A percentile compares a stretch with the other conserved stretches of the same genome.
Evolutionary conservation across 1,139 yeast genomes (phyloP).

Genomic region (Saccharomyces hybrid): DNA sequence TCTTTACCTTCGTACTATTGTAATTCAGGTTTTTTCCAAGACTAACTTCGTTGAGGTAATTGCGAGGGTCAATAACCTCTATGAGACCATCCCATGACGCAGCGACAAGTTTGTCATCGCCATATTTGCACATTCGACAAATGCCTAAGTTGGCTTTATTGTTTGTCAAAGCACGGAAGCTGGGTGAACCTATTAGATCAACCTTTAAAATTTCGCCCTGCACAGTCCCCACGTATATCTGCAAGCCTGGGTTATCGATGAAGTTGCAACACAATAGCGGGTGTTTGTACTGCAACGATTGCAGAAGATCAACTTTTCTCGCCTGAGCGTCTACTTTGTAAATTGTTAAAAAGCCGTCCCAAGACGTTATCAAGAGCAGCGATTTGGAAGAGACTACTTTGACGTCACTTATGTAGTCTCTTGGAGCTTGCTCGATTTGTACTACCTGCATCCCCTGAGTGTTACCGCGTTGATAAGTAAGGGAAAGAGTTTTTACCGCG

Average conservation of each 20-base stretch:
- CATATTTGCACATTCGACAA: constrained; percentile 12
- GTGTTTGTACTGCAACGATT: constrained; percentile 11
- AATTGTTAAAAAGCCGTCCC: constrained; percentile 28
- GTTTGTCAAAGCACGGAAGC: constrained; percentile 2
- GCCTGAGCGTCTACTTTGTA: constrained; percentile 12
- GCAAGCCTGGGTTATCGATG: not conserved
- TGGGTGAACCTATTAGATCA: constrained; percentile 8
- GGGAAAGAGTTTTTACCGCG: not conserved
- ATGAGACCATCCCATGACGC: constrained; percentile 31
- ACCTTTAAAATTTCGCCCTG: constrained; percentile 26
- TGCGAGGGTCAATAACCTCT: constrained; percentile 17
- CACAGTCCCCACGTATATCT: constrained; percentile 24
- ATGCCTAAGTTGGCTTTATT: constrained; percentile 16
- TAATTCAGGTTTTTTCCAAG: not conserved
- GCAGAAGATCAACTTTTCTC: constrained; percentile 8
- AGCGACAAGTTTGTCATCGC: constrained; percentile 11
- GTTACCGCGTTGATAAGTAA: not conserved
- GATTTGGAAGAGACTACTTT: constrained; percentile 9
- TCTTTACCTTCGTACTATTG: constrained; percentile 4
- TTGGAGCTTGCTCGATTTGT: constrained; percentile 13
- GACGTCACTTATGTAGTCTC: constrained; percentile 26
- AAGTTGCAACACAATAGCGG: constrained; percentile 18
- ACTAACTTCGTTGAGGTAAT: not conserved
- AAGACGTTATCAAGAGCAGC: constrained; percentile 21
- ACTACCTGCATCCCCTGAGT: constrained; percentile 1